These are phyloP conservation scores for Pseudohyphozyma bogoriensis DNA, from an alignment of 768 basidiomycete genomes.

Conservation along the genomic window DNA sequence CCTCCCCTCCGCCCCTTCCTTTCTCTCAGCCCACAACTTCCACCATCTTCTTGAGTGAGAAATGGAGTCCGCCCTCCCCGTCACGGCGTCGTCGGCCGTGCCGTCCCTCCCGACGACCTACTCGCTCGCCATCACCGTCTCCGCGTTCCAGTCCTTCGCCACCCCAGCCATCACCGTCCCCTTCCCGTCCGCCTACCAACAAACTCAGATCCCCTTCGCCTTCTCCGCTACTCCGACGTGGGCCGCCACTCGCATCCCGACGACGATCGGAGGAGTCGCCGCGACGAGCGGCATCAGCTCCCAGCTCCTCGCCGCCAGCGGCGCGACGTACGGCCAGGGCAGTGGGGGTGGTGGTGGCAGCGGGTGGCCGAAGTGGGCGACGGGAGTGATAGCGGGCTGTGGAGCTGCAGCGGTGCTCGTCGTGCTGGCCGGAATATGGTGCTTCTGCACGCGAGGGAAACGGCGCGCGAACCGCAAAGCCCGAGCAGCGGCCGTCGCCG, in stretches of 20 bases:
- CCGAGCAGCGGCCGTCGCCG: too few relatives aligned
- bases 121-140: conserved; percentile 2
- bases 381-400: conserved; percentile 4
- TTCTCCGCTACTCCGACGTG: conserved; percentile 1
- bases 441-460: neutral
- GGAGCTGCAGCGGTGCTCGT: conserved; percentile 5
- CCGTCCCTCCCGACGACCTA: too few relatives aligned
- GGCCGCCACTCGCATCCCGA: conserved; percentile 5
- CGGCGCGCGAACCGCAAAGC: neutral
- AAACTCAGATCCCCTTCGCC: conserved; percentile 7
- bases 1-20: too few relatives aligned
- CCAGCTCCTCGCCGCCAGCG: neutral
- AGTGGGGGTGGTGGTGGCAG: neutral
- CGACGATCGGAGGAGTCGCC: conserved; percentile 10
- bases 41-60: too few relatives aligned
- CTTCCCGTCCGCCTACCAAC: conserved; percentile 15
- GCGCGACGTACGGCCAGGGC: neutral
- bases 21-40: too few relatives aligned
- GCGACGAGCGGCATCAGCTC: conserved; percentile 10
- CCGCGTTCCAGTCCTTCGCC: conserved; percentile 1
- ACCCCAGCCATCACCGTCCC: conserved; percentile 22
- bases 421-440: neutral
- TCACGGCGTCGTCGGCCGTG: too few relatives aligned
- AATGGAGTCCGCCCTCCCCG: too few relatives aligned
- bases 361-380: conserved; percentile 16